Evolutionary conservation across 1,284 basidiomycete species (phyloP).

Genomic region (Porodaedalea pini): DNA sequence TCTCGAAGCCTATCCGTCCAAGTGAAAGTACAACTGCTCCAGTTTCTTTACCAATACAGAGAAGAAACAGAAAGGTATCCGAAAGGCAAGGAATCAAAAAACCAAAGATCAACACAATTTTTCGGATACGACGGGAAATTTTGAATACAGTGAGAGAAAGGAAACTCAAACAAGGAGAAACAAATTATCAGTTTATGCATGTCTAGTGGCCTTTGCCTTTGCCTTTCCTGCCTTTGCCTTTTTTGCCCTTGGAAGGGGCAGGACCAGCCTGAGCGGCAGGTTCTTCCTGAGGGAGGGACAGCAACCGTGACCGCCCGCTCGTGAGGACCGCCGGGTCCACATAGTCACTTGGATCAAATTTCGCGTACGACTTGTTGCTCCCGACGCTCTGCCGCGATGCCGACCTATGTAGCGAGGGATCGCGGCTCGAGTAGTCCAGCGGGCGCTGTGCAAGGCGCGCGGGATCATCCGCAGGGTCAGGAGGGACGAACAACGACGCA

Average conservation of each 20-base stretch:
- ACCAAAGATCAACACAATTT: too few relatives aligned
- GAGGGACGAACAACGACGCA: conserved; percentile 5
- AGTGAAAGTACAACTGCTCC: neutral
- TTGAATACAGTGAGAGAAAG: too few relatives aligned
- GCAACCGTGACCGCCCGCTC: conserved; percentile 23
- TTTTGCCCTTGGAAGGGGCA: conserved; percentile 18
- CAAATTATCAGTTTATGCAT: conserved; percentile 13
- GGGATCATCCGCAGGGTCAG: conserved; percentile 1
- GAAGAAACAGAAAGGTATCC: too few relatives aligned
- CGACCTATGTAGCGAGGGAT: conserved; percentile 1
- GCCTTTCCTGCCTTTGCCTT: neutral
- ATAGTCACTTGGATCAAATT: conserved; percentile 29
- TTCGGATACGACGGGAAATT: too few relatives aligned
- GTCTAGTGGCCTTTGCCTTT: neutral
- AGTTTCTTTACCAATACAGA: too few relatives aligned
- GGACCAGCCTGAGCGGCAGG: neutral
- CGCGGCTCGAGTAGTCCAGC: neutral
- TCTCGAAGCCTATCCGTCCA: neutral
- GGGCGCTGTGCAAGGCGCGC: neutral
- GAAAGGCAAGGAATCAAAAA: too few relatives aligned
- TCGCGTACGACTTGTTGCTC: conserved; percentile 29
- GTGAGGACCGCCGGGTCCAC: conserved; percentile 33
- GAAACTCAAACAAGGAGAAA: neutral
- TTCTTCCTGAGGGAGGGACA: conserved; percentile 6
- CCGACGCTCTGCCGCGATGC: conserved; percentile 30